Conservation (phyloP, 2,329 filamentous ascomycete species). For the Aspergillus fumigatus region DNA sequence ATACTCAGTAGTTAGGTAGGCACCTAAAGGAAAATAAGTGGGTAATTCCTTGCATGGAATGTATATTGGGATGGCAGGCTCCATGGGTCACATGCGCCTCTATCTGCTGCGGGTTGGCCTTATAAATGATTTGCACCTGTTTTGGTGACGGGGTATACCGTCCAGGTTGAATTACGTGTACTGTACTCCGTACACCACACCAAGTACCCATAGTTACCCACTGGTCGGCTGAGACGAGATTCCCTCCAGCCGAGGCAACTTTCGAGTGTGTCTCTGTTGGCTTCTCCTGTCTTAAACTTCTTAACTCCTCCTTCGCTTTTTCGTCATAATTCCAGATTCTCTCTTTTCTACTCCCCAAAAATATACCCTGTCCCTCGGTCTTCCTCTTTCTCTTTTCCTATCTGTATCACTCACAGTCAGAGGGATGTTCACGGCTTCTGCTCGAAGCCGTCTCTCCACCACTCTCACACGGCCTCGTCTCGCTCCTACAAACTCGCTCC, state of each 20-base stretch:
- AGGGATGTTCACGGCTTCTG: constrained; percentile 43
- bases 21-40: too few species aligned
- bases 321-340: constrained; percentile 2
- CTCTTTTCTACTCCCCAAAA: constrained; percentile 6
- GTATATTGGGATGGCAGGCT: background rate
- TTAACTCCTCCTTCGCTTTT: constrained; percentile 1
- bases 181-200: background rate
- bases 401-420: constrained; percentile 15
- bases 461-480: constrained; percentile 37
- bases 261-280: background rate
- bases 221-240: constrained; percentile 8
- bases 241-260: constrained; percentile 17
- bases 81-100: background rate
- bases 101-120: background rate
- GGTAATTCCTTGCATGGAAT: background rate
- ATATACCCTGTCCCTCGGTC: constrained; percentile 8
- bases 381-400: constrained; percentile 9
- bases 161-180: background rate
- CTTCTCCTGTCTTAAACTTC: background rate
- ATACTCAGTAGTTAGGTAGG: too few species aligned
- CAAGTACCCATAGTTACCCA: constrained; percentile 6
- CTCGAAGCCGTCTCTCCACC: constrained; percentile 39
- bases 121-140: background rate
- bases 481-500: constrained; percentile 28
- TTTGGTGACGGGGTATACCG: background rate